Percentiles rank a stretch among this genome's conserved stretches.
phyloP scores from a whole-genome alignment of 2,329 filamentous ascomycete genomes.

The Mycogone perniciosa region DNA sequence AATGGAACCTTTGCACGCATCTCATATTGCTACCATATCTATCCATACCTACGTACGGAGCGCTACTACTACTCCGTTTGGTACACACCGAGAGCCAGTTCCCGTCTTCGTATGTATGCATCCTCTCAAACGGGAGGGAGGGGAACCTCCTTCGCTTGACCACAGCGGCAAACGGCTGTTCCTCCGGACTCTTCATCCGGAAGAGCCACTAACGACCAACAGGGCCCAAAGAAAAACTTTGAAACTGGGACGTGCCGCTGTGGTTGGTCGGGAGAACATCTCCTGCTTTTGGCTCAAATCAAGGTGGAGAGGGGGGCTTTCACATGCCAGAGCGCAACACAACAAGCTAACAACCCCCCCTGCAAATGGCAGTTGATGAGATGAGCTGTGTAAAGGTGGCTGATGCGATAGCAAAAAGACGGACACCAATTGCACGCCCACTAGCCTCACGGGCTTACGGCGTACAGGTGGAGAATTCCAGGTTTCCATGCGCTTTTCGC shows the following conservation, averaged over 20 bases:
- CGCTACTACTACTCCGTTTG: not conserved
- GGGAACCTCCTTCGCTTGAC: too few species aligned
- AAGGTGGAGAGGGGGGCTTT: not conserved
- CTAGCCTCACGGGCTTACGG: not conserved
- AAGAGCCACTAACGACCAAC: conserved; percentile 5
- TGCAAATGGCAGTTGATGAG: not conserved
- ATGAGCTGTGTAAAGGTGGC: not conserved
- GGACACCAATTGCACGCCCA: not conserved
- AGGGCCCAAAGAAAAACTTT: not conserved
- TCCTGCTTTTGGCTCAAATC: conserved; percentile 6
- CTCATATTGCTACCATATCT: not conserved
- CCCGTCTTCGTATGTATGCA: too few species aligned
- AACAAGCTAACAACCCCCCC: not conserved
- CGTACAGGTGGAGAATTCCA: not conserved
- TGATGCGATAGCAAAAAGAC: not conserved
- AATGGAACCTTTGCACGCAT: too few species aligned
- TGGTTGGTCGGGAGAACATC: conserved; percentile 13
- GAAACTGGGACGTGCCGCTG: conserved; percentile 11
- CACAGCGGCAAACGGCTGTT: not conserved
- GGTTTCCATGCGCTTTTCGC: too few species aligned
- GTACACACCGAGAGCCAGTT: too few species aligned
- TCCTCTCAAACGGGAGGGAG: too few species aligned
- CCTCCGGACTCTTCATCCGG: conserved; percentile 9
- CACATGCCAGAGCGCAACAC: not conserved
- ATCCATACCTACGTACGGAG: not conserved